Evolutionary conservation across 306 rosid genomes (phyloP), one percentile per base, ranked within the genome.

Genomic region (Luffa aegyptiaca): DNA sequence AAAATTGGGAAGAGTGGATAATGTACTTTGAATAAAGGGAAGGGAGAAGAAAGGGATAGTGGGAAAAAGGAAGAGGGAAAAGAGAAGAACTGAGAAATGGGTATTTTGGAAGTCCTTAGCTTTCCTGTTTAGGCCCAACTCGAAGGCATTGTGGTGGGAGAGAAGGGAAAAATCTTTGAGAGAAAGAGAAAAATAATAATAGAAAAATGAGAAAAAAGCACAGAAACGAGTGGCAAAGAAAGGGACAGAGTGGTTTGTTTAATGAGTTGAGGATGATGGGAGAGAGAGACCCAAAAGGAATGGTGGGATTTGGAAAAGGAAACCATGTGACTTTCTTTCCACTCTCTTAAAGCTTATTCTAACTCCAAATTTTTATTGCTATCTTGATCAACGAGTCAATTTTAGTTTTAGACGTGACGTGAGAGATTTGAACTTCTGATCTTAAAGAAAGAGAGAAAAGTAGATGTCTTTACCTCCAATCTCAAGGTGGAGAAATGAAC

Each of bases 241-340:
- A 83, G 82, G 76, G 85, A 81, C 85, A 76, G 84, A 56, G 87
- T 79, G 81, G 46, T 83, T 83, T 83, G 80, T 77, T 81, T 70
- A 33, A 5, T 20, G 55, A 44, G 55, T 10, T 70, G n/a, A n/a
- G 52, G 42, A 10, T 41, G 53, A 69, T 41, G 75, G 53, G 75
- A 42, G 35, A 70, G 58, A 72, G 42, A 31, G 58, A 72, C 77
- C 39, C 13, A 48, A 72, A 72, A 46, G 21, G 58, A 46, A 71
- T 45, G 53, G 56, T 70, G 57, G 57, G 35, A 71, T 71, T 46
- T 46, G 37, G 56, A 45, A 45, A 71, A 71, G 51, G n/a, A 33
- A 72, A 48, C 77, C 77, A 46, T 46, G 18, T 70, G 53, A 42
- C 52, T 42, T 68, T 4, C 31, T 68, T 41, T 9, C 35, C 31